Evolutionary conservation across 2,329 filamentous ascomycete species (phyloP), one percentile per base, ranked within the genome.

Genomic region (Sordariomycetes sp.): DNA sequence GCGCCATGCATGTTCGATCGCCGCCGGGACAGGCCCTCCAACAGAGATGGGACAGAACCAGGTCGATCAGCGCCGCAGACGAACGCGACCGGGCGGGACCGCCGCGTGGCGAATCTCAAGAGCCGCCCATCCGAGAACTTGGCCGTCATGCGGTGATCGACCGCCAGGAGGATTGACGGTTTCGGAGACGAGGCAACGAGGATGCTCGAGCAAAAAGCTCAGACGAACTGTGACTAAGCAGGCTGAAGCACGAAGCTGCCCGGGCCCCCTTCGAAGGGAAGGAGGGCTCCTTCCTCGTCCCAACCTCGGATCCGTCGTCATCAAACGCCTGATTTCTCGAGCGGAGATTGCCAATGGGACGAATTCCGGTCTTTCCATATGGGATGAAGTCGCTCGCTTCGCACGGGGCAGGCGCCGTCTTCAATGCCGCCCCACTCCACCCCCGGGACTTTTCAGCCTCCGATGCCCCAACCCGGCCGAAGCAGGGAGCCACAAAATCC

Each of bases 101-200:
- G 37, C 14, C 14, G 37, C 14, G 14, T 16, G 37, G 37, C 37
- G 18, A 10, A 16, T 43, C 37, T 7, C 14, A n/a, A 32, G 28
- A 32, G 28, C 4, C 8, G n/a, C 8, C 28, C 37, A 43, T 43
- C 37, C 14, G 37, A 14, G 18, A 43, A 16, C 35, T 55, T 48
- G 37, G 54, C 20, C 25, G n/a, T 55, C 22, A 55, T 48, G 54
- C 37, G 14, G 24, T 48, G 54, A 55, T 55, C 54, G 22, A n/a
- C 54, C 7, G n/a, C 20, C 34, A 55, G 54, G 54, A 55, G 54
- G 54, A 55, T 55, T 55, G 54, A 25, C 54, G 28, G 54, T 55
- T 55, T 55, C 28, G 43, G 24, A 22, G 43, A 22, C 12, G 37
- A 20, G 28, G 12, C 51, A 4, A 14, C 32, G n/a, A 34, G 18